These are phyloP conservation scores for Darksidea phi DNA, from an alignment of 495 filamentous ascomycete species.

Conservation along the genomic window DNA sequence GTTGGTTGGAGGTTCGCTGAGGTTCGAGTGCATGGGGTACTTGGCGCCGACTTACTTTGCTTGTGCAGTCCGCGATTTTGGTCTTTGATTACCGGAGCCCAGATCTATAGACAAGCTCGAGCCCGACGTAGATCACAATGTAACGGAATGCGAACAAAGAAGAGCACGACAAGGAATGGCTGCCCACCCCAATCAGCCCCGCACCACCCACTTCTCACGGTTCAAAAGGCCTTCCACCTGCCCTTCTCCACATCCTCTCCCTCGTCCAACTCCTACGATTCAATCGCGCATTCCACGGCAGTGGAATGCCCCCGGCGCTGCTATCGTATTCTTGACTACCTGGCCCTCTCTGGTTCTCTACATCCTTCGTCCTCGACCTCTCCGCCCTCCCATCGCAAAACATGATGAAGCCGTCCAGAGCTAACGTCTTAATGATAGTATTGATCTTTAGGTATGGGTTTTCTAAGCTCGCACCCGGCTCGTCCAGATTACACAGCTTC, in stretches of 20 bases:
- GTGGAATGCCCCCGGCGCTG: too few species aligned
- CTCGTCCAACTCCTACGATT: slow-evolving; percentile 18
- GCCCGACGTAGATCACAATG: too few species aligned
- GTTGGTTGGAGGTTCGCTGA: too few species aligned
- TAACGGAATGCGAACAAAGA: too few species aligned
- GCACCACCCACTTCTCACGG: not conserved
- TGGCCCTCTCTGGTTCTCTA: not conserved
- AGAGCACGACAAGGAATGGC: not conserved
- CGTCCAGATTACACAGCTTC: slow-evolving; percentile 28
- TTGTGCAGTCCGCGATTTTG: too few species aligned
- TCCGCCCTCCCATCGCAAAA: slow-evolving; percentile 27
- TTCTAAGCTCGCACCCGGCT: slow-evolving; percentile 17
- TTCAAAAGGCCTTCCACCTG: slow-evolving; percentile 3
- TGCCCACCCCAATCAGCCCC: not conserved
- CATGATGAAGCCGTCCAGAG: slow-evolving; percentile 28
- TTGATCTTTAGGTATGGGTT: slow-evolving; percentile 29
- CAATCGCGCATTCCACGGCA: not conserved
- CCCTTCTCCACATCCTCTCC: slow-evolving; percentile 23
- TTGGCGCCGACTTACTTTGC: too few species aligned
- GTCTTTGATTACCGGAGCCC: too few species aligned
- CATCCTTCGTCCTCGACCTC: slow-evolving; percentile 27
- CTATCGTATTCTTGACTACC: not conserved
- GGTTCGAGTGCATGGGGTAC: too few species aligned
- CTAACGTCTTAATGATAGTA: slow-evolving; percentile 30
- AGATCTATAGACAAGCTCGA: too few species aligned